Evolutionary conservation across 768 basidiomycete species (phyloP).

Genomic region (Amanita molliuscula): DNA sequence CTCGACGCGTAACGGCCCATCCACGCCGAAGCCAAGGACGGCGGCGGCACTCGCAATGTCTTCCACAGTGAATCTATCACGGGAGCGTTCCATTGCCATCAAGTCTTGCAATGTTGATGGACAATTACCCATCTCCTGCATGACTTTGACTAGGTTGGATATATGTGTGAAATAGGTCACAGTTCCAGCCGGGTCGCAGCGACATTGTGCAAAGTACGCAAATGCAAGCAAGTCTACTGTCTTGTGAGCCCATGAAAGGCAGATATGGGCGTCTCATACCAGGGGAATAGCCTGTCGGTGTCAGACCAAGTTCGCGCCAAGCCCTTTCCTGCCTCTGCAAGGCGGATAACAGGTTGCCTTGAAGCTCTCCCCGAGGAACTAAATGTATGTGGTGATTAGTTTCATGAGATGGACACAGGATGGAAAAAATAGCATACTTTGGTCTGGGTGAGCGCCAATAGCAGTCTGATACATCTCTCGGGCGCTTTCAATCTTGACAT

Average conservation of each 20-base stretch:
- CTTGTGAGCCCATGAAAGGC: neutral
- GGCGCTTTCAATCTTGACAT: conserved; percentile 45
- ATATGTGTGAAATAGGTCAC: conserved; percentile 54
- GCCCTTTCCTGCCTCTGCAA: conserved; percentile 28
- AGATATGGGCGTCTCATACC: conserved; percentile 28
- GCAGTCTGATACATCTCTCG: conserved; percentile 65
- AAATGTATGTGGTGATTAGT: conserved; percentile 3
- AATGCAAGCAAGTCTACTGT: conserved; percentile 59
- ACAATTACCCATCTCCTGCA: conserved; percentile 38
- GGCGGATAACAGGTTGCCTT: conserved; percentile 25
- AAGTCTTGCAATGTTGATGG: conserved; percentile 45
- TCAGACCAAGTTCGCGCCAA: conserved; percentile 52
- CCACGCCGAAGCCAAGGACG: conserved; percentile 58
- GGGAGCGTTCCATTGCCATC: conserved; percentile 47
- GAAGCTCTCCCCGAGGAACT: conserved; percentile 47
- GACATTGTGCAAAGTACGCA: conserved; percentile 72
- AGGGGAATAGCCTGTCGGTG: conserved; percentile 51
- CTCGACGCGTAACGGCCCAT: conserved; percentile 51
- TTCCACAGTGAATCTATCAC: conserved; percentile 50
- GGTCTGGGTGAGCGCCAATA: conserved; percentile 69
- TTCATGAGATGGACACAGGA: neutral
- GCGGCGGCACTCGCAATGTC: conserved; percentile 39
- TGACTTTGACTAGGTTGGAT: conserved; percentile 34
- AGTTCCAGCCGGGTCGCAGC: conserved; percentile 65
- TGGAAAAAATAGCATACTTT: conserved; percentile 37